These are phyloP conservation scores for Metschnikowia orientalis DNA, from an alignment of 805 yeast species.

Conservation along the genomic window DNA sequence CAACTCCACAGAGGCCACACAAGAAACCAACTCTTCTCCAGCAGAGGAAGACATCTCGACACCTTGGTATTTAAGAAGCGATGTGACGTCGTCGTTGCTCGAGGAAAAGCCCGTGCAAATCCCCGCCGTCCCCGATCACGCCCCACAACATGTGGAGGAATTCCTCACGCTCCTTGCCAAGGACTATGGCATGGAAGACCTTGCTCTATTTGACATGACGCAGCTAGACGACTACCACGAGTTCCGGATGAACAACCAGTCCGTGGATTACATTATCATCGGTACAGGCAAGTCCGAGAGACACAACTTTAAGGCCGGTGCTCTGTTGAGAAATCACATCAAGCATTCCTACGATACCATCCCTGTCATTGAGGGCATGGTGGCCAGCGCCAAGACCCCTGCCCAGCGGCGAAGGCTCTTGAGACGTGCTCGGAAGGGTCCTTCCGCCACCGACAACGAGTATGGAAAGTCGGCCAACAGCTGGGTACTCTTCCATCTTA, in stretches of 20 bases:
- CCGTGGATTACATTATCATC: slow-evolving; percentile 44
- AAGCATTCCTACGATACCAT: slow-evolving; percentile 42
- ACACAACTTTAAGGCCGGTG: slow-evolving; percentile 70
- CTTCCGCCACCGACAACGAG: slow-evolving; percentile 49
- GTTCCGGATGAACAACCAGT: slow-evolving; percentile 24
- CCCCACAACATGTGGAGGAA: slow-evolving; percentile 50
- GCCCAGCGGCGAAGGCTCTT: slow-evolving; percentile 37
- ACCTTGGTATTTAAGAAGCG: slow-evolving; percentile 64
- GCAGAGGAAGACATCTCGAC: slow-evolving; percentile 9
- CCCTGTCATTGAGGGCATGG: slow-evolving; percentile 68
- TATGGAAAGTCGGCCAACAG: slow-evolving; percentile 59
- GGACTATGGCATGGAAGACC: slow-evolving; percentile 62
- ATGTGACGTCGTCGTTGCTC: slow-evolving; percentile 29
- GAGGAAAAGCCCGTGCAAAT: slow-evolving; percentile 24
- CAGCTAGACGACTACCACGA: slow-evolving; percentile 29
- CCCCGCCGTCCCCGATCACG: slow-evolving; percentile 55
- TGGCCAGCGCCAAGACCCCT: slow-evolving; percentile 49
- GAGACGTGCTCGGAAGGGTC: slow-evolving; percentile 51
- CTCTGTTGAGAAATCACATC: slow-evolving; percentile 50
- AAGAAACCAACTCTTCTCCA: no score
- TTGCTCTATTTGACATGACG: slow-evolving; percentile 62
- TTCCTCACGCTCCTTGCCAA: slow-evolving; percentile 46
- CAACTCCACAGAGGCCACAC: no score
- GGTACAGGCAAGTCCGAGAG: slow-evolving; percentile 73
- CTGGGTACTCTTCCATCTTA: slow-evolving; percentile 82